Percentiles rank a stretch among this genome's conserved stretches.
These are phyloP conservation scores for Brasilioporus rufonigricans DNA, from an alignment of 768 basidiomycete genomes.

Conservation along the genomic window DNA sequence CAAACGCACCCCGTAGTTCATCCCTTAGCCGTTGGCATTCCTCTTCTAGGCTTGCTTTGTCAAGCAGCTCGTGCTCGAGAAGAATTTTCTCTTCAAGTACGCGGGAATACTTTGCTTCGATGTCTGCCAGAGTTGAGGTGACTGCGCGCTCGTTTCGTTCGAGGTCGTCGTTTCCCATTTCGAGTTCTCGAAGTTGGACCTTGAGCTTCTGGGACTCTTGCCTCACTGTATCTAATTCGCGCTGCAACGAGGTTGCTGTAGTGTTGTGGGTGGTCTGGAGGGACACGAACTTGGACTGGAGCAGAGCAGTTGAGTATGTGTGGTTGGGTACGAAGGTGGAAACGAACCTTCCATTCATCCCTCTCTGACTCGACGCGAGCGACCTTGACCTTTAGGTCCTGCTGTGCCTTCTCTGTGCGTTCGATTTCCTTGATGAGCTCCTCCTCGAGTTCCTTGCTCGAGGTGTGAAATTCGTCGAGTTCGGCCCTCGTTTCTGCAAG, in stretches of 20 bases:
- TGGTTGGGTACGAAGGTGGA: neutral
- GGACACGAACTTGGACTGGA: slow-evolving; percentile 77
- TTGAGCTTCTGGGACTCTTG: slow-evolving; percentile 70
- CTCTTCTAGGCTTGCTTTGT: slow-evolving; percentile 88
- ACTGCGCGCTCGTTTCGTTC: slow-evolving; percentile 92
- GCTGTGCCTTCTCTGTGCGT: slow-evolving; percentile 80
- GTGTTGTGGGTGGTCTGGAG: slow-evolving; percentile 90
- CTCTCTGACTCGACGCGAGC: slow-evolving; percentile 69
- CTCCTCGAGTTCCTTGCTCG: slow-evolving; percentile 89
- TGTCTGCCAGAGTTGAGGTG: slow-evolving; percentile 75
- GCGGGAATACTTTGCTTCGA: slow-evolving; percentile 86
- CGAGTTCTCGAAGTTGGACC: slow-evolving; percentile 79
- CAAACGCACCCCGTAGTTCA: slow-evolving; percentile 83
- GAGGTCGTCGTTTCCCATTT: slow-evolving; percentile 97
- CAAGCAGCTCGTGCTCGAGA: slow-evolving; percentile 90
- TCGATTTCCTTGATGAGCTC: slow-evolving; percentile 91
- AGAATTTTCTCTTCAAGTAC: slow-evolving; percentile 96
- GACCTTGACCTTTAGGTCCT: slow-evolving; percentile 73
- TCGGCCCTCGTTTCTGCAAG: slow-evolving; percentile 80
- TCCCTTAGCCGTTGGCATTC: slow-evolving; percentile 89
- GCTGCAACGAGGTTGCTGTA: slow-evolving; percentile 86
- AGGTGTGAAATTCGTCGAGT: slow-evolving; percentile 83
- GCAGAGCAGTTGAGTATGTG: slow-evolving; percentile 6
- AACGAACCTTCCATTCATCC: slow-evolving; percentile 90
- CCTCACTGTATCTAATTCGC: slow-evolving; percentile 81